Conservation (phyloP, 306 rosid species). For the Vigna unguiculata region DNA sequence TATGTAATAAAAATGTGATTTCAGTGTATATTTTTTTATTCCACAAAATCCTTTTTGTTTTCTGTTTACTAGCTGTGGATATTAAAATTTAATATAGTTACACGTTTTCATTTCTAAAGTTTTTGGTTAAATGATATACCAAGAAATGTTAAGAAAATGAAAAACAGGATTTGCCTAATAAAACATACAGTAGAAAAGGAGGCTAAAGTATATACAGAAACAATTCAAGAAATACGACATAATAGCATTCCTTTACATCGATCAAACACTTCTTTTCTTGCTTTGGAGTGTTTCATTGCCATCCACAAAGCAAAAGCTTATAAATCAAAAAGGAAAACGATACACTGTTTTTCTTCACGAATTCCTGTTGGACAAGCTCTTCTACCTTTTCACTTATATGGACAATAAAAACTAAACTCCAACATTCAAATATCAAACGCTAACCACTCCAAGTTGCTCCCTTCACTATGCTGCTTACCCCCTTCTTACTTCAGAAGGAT, state of each 20-base stretch:
- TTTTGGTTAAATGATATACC: no score
- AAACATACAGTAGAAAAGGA: no score
- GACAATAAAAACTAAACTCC: not conserved
- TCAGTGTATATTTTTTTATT: no score
- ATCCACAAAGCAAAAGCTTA: not conserved
- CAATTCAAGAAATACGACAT: no score
- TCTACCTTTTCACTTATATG: not conserved
- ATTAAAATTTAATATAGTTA: no score
- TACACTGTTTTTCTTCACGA: not conserved
- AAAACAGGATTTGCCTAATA: no score
- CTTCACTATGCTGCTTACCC: slow-evolving; percentile 11
- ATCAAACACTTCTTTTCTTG: not conserved
- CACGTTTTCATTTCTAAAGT: no score
- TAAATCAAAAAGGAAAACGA: not conserved
- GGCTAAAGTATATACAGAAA: no score
- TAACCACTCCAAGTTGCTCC: slow-evolving; percentile 8
- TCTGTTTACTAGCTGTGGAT: no score
- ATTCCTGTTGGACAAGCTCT: not conserved
- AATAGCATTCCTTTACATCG: not conserved
- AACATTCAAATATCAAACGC: not conserved
- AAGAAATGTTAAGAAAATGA: no score
- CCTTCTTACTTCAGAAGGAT: not conserved
- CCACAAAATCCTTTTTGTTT: no score
- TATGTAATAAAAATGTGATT: no score
- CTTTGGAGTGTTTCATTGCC: not conserved